Evolutionary conservation across 2,329 filamentous ascomycete species (phyloP), one percentile per base, ranked within the genome.

Genomic region (Venturia carpophila): DNA sequence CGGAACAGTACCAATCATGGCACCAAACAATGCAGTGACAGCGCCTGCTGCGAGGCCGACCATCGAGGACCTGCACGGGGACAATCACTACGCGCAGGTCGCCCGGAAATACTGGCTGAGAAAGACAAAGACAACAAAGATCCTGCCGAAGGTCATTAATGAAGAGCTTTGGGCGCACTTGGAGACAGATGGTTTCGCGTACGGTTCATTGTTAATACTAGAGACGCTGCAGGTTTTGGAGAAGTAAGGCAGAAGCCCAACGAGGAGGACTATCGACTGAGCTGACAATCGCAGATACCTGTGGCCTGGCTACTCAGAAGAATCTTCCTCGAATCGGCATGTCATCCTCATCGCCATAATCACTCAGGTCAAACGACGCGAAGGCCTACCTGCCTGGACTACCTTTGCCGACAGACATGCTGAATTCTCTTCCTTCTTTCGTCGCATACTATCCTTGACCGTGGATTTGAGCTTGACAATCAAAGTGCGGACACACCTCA

Each of bases 141-240:
- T 90, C 76, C 93, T 90, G 71, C 81, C 82, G 62, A 89, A 95
- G 68, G 85, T 95, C 60, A 78, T 99, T 72, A 96, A 95, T 79
- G 84, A 86, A 70, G 86, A 90, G 72, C 87, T 99, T 66, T 99
- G 93, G 92, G 90, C 95, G 75, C 83, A 86, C 65, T 79, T 99
- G 70, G 92, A 96, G 76, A 86, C 87, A 69, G 89, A 92, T 64
- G 83, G 84, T 65, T 97, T 97, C 73, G 81, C 85, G 42, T 86
- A 88, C 74, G 88, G 86, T 74, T 89, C 89, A 5, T 82, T 99
- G 27, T 79, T 96, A 68, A 84, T 90, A 34, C 82, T 99, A 65
- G 94, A 99, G 77, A 93, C 92, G 70, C 78, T 97, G 70, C 94
- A 97, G 78, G 86, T 92, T 52, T 78, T 99, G 66, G 94, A 99